phyloP scores from a whole-genome alignment of 1,284 basidiomycete genomes.

The Wallemia hederae region DNA sequence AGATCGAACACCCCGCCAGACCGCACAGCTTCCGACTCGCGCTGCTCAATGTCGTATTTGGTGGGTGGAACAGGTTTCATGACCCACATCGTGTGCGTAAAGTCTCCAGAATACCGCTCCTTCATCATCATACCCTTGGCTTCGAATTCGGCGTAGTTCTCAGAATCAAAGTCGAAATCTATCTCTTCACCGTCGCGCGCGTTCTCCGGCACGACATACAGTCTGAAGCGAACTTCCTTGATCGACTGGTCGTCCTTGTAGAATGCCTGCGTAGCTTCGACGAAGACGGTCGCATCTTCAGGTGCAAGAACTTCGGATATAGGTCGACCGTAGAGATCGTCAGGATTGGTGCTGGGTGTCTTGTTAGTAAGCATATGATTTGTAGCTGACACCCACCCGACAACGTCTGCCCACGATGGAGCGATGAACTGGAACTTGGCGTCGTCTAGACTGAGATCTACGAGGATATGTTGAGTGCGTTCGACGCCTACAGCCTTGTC shows the following conservation, averaged over 20 bases:
- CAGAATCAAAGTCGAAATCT: conserved; percentile 9
- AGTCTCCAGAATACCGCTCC: conserved; percentile 51
- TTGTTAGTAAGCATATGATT: conserved; percentile 2
- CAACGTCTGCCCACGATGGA: conserved; percentile 69
- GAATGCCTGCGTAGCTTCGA: conserved; percentile 55
- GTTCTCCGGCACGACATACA: conserved; percentile 35
- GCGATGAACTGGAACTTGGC: conserved; percentile 71
- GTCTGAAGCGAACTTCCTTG: conserved; percentile 64
- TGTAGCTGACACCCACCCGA: conserved; percentile 36
- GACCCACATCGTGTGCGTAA: conserved; percentile 98
- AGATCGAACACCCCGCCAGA: conserved; percentile 2
- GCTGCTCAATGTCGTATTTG: conserved; percentile 27
- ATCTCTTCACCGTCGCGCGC: conserved; percentile 17
- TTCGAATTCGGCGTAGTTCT: conserved; percentile 54
- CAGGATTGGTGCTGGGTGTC: conserved; percentile 40
- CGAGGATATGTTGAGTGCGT: conserved; percentile 74
- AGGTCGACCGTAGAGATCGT: conserved; percentile 43
- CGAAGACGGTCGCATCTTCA: conserved; percentile 59
- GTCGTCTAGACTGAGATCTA: conserved; percentile 79
- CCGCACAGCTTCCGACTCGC: conserved; percentile 11
- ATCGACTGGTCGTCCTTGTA: conserved; percentile 80
- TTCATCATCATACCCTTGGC: conserved; percentile 98
- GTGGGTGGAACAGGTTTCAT: conserved; percentile 53
- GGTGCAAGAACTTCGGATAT: conserved; percentile 58
- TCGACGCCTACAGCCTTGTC: conserved; percentile 66